Evolutionary conservation across 75 land plant species (phyloP).

Genomic region (Selaginella tamariscina): DNA sequence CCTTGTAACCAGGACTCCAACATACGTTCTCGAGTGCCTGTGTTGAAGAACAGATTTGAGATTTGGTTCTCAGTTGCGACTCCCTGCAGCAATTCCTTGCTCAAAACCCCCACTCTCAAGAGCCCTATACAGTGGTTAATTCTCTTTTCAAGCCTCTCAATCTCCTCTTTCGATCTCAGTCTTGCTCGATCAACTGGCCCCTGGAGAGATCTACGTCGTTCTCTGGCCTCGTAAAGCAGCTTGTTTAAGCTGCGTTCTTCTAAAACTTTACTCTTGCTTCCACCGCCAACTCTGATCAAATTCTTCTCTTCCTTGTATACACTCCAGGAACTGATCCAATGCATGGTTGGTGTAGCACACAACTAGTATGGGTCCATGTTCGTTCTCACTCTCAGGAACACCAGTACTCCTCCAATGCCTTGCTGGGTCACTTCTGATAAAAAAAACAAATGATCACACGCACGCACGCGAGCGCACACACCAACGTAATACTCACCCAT

Average conservation of each 20-base stretch:
- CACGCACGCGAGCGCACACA: too few relatives aligned
- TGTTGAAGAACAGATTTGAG: constrained; percentile 15
- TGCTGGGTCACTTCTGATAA: neutral
- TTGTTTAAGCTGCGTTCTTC: constrained; percentile 15
- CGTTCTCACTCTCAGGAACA: neutral
- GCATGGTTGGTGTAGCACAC: constrained; percentile 32
- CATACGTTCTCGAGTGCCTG: neutral
- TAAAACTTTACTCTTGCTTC: constrained; percentile 21
- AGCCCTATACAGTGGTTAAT: constrained; percentile 9
- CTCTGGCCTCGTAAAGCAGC: constrained; percentile 6
- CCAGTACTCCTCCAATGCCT: neutral
- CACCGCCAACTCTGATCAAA: constrained; percentile 25
- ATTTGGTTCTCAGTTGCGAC: constrained; percentile 24
- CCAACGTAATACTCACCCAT: too few relatives aligned
- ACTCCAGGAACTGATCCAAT: constrained; percentile 29
- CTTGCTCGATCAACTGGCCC: neutral
- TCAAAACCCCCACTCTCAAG: constrained; percentile 18
- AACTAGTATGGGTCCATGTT: constrained; percentile 18
- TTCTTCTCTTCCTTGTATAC: constrained; percentile 21
- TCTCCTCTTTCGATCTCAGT: neutral
- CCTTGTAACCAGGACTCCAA: constrained; percentile 15
- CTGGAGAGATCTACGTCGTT: constrained; percentile 6
- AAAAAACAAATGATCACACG: too few relatives aligned
- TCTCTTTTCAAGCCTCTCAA: constrained; percentile 6
- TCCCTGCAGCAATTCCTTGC: constrained; percentile 6